phyloP scores from a whole-genome alignment of 768 basidiomycete genomes.

The Tricholoma hemisulphureum region DNA sequence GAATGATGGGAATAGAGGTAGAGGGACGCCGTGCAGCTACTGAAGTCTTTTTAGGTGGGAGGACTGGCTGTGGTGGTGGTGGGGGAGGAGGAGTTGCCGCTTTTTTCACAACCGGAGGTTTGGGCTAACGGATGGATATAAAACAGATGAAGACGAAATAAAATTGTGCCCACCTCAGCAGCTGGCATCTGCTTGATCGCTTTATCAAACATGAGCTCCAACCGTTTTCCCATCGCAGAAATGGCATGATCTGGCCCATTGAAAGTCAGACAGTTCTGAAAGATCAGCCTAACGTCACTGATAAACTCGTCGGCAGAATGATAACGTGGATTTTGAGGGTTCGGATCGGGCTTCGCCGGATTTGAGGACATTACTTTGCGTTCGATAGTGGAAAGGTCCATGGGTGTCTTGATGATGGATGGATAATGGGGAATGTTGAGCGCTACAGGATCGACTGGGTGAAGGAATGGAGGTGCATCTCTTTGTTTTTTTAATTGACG shows the following conservation, averaged over 20 bases:
- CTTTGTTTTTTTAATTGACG: slow-evolving; percentile 84
- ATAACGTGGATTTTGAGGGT: slow-evolving; percentile 75
- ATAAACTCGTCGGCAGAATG: slow-evolving; percentile 75
- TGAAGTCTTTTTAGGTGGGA: slow-evolving; percentile 44
- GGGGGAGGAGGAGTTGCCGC: slow-evolving; percentile 48
- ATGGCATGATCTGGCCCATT: slow-evolving; percentile 90
- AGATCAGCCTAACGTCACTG: slow-evolving; percentile 82
- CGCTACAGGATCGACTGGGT: slow-evolving; percentile 85
- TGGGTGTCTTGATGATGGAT: slow-evolving; percentile 82
- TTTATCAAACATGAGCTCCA: slow-evolving; percentile 87
- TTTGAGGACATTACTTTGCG: slow-evolving; percentile 81
- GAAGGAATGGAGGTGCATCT: slow-evolving; percentile 77
- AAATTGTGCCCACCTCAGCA: slow-evolving; percentile 57
- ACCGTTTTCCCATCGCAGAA: slow-evolving; percentile 71
- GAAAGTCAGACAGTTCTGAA: slow-evolving; percentile 85
- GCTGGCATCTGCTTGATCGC: slow-evolving; percentile 81
- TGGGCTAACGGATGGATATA: slow-evolving; percentile 24
- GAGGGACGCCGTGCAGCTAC: slow-evolving; percentile 66
- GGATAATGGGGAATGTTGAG: slow-evolving; percentile 87
- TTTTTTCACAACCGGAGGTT: slow-evolving; percentile 47
- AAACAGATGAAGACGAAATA: slow-evolving; percentile 2
- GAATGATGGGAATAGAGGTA: slow-evolving; percentile 77
- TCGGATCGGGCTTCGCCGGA: slow-evolving; percentile 70
- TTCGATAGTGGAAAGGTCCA: slow-evolving; percentile 94
- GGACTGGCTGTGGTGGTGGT: slow-evolving; percentile 41